Base-by-base conservation (phyloP, 805 yeast species). In the Saccharomycopsis sp. region DNA sequence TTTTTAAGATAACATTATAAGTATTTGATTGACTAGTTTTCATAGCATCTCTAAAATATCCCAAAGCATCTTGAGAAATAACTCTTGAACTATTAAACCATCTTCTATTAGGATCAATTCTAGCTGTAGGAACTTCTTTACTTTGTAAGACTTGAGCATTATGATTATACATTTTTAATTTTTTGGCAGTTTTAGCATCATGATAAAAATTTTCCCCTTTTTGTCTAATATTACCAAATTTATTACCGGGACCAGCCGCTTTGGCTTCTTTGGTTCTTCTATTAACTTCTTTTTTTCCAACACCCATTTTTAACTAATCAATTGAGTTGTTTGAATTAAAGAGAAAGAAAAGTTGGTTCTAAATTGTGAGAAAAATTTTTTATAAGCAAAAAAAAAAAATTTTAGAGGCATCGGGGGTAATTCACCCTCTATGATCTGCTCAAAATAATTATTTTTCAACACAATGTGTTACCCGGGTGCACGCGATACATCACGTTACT, bases 81-180 rank as follows among this genome's bases (percentile, higher is more conserved):
- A 89, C 98, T 56, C 98, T 75, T 12, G 98, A 86, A 62, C 87
- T 92, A 36, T 96, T 96, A 57, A 92, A 92, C 98, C 97, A 89
- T 57, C 94, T 76, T 60, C 95, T 75, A 60, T 89, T 89, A 5
- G 98, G 97, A 57, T 85, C 95, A 33, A 89, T 94, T 46, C 98
- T 70, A 1, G 97, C 97, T 49, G 68, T 75, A 12, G 97, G 97
- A 21, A 83, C 69, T 48, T 86, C 88, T 3, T 86, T 77, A 51
- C 83, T 79, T 59, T 89, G 98, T 43, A 89, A 70, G 21, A 76
- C 78, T 15, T 97, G 96, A 33, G 95, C 95, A 42, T 97, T 96
- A 39, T 80, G 76, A 56, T 84, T 92, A 67, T 87, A 89, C 97
- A 89, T 89, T 58, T 76, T 82, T 55, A 92, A 69, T 58, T 76